Base-by-base conservation (phyloP, 352 stramenopile genomes). In the Elongisporangium prolatum region DNA sequence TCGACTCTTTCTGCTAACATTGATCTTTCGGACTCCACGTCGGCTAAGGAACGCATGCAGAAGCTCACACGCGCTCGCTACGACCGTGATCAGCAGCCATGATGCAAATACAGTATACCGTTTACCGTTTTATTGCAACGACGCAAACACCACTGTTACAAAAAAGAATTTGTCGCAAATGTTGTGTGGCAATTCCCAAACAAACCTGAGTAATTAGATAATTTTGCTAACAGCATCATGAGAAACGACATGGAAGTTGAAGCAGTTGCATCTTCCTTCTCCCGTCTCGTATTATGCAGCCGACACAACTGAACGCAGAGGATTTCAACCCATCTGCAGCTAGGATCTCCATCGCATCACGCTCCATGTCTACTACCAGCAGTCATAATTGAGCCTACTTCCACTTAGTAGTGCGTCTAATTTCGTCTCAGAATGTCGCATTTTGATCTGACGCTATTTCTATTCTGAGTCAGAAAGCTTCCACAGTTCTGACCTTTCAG, bases 1-100 rank as follows among this genome's bases (percentile, higher is more conserved):
- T 65, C 70, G 7, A 59, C 67, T 1, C 37, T 69, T 16, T 52
- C 61, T n/a, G 51, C 72, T 3, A 58, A 66, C 0, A 72, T 86
- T 6, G 71, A 87, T 22, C 50, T 86, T 3, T 74, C 75, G 3
- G 77, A 85, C 17, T 62, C 67, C 18, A 75, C 68, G 10, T 76
- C 76, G 21, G 75, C 86, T 54, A 89, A 86, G 56, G 81, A 91
- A 51, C 81, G 76, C 18, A 60, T 84, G 20, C 81, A 89, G 58
- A 64, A 73, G 52, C 69, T 90, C 59, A 76, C 69, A 21, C 83
- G 77, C 21, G 75, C 78, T 14, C 71, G 83, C 16, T 92, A 90
- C 52, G 80, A 92, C 44, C 57, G 34, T 3, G 34, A 44, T 44
- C 54, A 11, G 64, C 68, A 8, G 58, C 64, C 48, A 44, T 44